phyloP scores from a whole-genome alignment of 1,139 yeast genomes.

The Candida sp. region DNA sequence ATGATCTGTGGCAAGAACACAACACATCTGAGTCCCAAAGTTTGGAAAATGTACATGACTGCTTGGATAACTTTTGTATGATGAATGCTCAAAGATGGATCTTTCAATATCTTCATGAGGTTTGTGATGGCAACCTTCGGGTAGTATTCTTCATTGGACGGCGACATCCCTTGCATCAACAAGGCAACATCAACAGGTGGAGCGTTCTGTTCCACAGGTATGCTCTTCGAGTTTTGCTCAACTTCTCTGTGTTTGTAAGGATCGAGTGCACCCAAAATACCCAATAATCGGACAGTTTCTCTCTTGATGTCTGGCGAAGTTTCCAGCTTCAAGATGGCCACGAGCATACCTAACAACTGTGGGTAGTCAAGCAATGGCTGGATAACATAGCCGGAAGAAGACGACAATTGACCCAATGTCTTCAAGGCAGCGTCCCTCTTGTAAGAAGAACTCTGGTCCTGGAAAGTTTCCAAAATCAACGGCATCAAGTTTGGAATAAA shows the following conservation, averaged over 20 bases:
- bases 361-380: constrained; percentile 95
- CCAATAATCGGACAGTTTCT: constrained; percentile 87
- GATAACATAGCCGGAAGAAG: constrained; percentile 94
- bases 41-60: constrained; percentile 87
- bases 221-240: constrained; percentile 68
- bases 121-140: constrained; percentile 95
- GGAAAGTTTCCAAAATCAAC: constrained; percentile 81
- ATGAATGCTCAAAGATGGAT: constrained; percentile 82
- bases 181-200: constrained; percentile 91
- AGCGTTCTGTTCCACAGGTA: constrained; percentile 78
- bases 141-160: constrained; percentile 91
- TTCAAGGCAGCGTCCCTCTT: constrained; percentile 91
- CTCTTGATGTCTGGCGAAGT: constrained; percentile 76
- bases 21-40: constrained; percentile 87
- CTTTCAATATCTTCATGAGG: constrained; percentile 81
- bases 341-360: constrained; percentile 79
- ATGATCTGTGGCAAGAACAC: constrained; percentile 85
- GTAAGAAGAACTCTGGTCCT: constrained; percentile 86
- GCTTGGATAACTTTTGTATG: constrained; percentile 94
- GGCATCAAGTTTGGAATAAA: constrained; percentile 86
- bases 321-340: constrained; percentile 82
- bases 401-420: constrained; percentile 86
- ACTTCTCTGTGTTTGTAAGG: constrained; percentile 96
- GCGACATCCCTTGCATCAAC: constrained; percentile 93
- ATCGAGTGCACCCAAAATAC: constrained; percentile 95